phyloP scores from a whole-genome alignment of 2,329 filamentous ascomycete genomes.

The Didymella sp. region DNA sequence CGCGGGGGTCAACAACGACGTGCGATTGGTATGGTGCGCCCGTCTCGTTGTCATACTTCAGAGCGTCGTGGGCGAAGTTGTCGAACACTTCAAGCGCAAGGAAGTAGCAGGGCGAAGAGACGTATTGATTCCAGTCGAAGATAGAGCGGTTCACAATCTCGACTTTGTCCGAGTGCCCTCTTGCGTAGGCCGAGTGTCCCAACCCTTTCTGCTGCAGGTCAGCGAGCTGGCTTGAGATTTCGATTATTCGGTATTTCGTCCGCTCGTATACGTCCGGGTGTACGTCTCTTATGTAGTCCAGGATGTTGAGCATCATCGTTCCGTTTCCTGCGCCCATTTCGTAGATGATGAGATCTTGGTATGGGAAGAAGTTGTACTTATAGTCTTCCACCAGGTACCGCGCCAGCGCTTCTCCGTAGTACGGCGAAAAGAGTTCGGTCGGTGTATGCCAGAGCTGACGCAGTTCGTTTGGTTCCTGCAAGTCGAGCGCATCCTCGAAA shows the following conservation, averaged over 20 bases:
- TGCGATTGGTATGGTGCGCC: constrained; percentile 85
- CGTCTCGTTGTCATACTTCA: constrained; percentile 86
- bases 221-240: constrained; percentile 86
- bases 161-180: constrained; percentile 82
- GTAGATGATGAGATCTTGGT: constrained; percentile 97
- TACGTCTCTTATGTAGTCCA: constrained; percentile 90
- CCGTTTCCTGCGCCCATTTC: constrained; percentile 98
- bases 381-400: constrained; percentile 96
- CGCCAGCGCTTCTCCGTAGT: constrained; percentile 97
- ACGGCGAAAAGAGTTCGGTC: constrained; percentile 93
- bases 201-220: constrained; percentile 77
- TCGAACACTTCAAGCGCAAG: constrained; percentile 97
- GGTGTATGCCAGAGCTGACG: constrained; percentile 98
- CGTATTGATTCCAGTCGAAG: constrained; percentile 88
- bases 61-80: constrained; percentile 94
- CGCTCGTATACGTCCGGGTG: constrained; percentile 93
- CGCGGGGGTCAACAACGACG: constrained; percentile 82
- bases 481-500: constrained; percentile 89
- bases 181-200: constrained; percentile 67
- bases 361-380: constrained; percentile 90
- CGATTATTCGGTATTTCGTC: constrained; percentile 93
- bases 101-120: constrained; percentile 96
- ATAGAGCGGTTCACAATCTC: constrained; percentile 95
- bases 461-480: constrained; percentile 71
- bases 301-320: constrained; percentile 96